Conservation (phyloP, 768 basidiomycete species). For the Mycena belliarum region DNA sequence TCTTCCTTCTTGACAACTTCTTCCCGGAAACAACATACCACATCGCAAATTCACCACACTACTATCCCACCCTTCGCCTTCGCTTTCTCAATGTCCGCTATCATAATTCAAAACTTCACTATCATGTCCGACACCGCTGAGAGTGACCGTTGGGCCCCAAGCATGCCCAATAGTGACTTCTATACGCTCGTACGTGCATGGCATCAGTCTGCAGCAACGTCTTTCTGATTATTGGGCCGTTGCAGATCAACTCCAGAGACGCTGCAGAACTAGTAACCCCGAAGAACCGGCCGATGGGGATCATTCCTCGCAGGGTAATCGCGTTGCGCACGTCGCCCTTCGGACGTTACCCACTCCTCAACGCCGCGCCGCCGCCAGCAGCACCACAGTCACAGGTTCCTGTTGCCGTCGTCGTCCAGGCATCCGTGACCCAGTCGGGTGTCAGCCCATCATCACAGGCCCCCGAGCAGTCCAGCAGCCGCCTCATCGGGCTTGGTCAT, state of each 20-base stretch:
- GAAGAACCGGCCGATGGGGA: neutral
- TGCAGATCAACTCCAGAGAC: neutral
- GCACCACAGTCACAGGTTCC: neutral
- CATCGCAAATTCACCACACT: neutral
- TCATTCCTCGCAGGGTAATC: neutral
- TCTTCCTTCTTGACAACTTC: neutral
- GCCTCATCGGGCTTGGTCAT: no score
- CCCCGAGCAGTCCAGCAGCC: no score
- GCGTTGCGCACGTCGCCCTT: neutral
- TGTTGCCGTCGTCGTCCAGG: neutral
- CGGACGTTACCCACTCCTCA: neutral
- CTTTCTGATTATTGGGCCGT: no score
- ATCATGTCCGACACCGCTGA: neutral
- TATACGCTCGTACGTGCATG: neutral
- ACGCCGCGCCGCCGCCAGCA: neutral
- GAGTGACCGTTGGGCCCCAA: neutral
- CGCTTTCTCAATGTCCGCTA: neutral
- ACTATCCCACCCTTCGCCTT: neutral
- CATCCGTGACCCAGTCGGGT: neutral
- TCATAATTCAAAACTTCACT: neutral
- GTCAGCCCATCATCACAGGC: no score
- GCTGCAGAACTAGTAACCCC: neutral
- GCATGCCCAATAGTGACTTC: neutral
- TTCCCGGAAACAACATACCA: no score
- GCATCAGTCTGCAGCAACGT: no score